These are phyloP conservation scores for Aspergillus transmontanensis DNA, from an alignment of 2,329 filamentous ascomycete species.

Conservation along the genomic window DNA sequence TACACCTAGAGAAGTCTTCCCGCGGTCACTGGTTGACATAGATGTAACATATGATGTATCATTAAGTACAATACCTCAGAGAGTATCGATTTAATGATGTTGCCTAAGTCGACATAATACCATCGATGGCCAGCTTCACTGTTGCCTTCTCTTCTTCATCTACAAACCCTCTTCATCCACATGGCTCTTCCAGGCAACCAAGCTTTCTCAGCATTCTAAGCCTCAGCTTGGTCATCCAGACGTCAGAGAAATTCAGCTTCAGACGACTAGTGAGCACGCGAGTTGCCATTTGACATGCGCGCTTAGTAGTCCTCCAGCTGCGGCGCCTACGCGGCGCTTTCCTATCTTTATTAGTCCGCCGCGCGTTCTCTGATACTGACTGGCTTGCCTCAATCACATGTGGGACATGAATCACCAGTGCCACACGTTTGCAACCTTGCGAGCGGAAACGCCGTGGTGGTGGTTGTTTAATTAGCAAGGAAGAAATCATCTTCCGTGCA, in stretches of 20 bases:
- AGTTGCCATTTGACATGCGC: background rate
- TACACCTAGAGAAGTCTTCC: background rate
- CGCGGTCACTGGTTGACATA: background rate
- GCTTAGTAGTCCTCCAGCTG: background rate
- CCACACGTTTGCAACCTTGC: background rate
- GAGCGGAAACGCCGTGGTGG: background rate
- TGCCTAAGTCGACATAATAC: background rate
- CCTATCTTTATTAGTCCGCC: background rate
- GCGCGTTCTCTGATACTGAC: background rate
- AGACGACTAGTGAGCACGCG: background rate
- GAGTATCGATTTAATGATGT: background rate
- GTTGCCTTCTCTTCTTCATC: background rate
- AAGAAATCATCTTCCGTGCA: background rate
- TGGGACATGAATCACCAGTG: background rate
- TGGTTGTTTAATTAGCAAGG: background rate
- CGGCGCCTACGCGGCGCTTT: background rate
- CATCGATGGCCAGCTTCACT: background rate
- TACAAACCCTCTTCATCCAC: background rate
- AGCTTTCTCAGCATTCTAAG: background rate
- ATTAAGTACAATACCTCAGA: background rate
- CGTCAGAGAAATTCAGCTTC: background rate
- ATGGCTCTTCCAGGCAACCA: background rate
- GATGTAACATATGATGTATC: background rate
- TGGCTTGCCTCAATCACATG: background rate
- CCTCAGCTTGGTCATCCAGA: background rate